phyloP scores from a whole-genome alignment of 2,329 filamentous ascomycete species.

The Acephala macrosclerotiorum region DNA sequence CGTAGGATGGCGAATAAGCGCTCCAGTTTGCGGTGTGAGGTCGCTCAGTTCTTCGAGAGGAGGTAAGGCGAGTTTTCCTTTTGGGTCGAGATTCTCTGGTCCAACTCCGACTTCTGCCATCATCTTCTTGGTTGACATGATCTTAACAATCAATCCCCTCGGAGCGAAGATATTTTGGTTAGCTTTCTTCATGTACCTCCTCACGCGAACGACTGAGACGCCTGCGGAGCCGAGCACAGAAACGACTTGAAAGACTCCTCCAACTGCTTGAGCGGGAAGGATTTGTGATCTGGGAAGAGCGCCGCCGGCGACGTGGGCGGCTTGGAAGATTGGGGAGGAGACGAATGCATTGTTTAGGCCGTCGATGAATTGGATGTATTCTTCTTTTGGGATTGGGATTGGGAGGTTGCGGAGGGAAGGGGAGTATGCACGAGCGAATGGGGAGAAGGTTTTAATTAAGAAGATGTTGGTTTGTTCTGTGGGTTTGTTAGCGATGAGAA shows the following conservation, averaged over 20 bases:
- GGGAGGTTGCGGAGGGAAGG: slow-evolving; percentile 17
- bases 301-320: slow-evolving; percentile 33
- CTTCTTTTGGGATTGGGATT: slow-evolving; percentile 23
- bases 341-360: slow-evolving; percentile 41
- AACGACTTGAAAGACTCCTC: slow-evolving; percentile 32
- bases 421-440: slow-evolving; percentile 30
- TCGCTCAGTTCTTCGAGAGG: slow-evolving; percentile 25
- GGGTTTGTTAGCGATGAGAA: background rate
- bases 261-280: slow-evolving; percentile 33
- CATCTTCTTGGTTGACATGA: slow-evolving; percentile 35
- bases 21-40: slow-evolving; percentile 20
- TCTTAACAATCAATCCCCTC: slow-evolving; percentile 23
- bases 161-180: slow-evolving; percentile 27
- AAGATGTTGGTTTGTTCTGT: slow-evolving; percentile 33
- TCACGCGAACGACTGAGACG: slow-evolving; percentile 30
- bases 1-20: slow-evolving; percentile 3
- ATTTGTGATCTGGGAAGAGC: slow-evolving; percentile 35
- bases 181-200: slow-evolving; percentile 29
- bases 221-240: slow-evolving; percentile 31
- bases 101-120: slow-evolving; percentile 18
- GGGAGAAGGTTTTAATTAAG: slow-evolving; percentile 33
- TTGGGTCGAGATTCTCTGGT: slow-evolving; percentile 21
- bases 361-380: slow-evolving; percentile 42
- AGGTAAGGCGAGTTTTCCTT: slow-evolving; percentile 29
- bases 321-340: slow-evolving; percentile 39